Evolutionary conservation across 768 basidiomycete species (phyloP).

Genomic region (Pisolithus microcarpus): DNA sequence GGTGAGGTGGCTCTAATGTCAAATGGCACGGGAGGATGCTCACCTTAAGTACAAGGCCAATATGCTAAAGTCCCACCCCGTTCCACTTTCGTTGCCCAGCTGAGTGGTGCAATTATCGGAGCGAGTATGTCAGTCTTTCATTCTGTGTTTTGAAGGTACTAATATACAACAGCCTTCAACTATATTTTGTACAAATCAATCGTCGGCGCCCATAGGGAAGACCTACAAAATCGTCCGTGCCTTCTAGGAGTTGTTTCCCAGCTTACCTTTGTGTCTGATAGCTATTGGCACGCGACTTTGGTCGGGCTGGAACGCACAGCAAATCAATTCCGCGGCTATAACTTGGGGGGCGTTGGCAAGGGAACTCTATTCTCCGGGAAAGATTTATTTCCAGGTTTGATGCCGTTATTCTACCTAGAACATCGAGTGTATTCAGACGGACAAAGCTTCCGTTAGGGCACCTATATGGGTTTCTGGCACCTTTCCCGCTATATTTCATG

Average conservation of each 20-base stretch:
- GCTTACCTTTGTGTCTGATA: conserved; percentile 3
- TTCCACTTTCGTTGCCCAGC: conserved; percentile 40
- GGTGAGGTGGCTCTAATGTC: not conserved
- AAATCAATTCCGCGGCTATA: conserved; percentile 47
- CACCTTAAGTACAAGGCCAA: conserved; percentile 41
- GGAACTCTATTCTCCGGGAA: conserved; percentile 44
- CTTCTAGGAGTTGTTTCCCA: not conserved
- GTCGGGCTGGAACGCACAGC: conserved; percentile 40
- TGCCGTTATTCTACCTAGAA: conserved; percentile 13
- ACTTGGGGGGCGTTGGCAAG: conserved; percentile 50
- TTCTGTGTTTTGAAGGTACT: not conserved
- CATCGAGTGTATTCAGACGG: not conserved
- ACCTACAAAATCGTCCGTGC: conserved; percentile 8
- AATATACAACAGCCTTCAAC: conserved; percentile 11
- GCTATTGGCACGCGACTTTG: conserved; percentile 12
- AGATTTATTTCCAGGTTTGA: conserved; percentile 36
- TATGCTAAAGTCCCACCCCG: conserved; percentile 49
- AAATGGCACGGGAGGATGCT: conserved; percentile 5
- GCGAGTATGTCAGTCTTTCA: conserved; percentile 30
- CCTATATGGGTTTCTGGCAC: conserved; percentile 26
- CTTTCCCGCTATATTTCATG: conserved; percentile 22
- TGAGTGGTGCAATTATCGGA: conserved; percentile 44
- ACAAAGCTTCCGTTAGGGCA: conserved; percentile 17
- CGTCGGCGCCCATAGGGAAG: conserved; percentile 8
- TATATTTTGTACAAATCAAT: conserved; percentile 15